Evolutionary conservation across 768 basidiomycete genomes (phyloP).

Genomic region (Sistotremastrum niveocremeum): DNA sequence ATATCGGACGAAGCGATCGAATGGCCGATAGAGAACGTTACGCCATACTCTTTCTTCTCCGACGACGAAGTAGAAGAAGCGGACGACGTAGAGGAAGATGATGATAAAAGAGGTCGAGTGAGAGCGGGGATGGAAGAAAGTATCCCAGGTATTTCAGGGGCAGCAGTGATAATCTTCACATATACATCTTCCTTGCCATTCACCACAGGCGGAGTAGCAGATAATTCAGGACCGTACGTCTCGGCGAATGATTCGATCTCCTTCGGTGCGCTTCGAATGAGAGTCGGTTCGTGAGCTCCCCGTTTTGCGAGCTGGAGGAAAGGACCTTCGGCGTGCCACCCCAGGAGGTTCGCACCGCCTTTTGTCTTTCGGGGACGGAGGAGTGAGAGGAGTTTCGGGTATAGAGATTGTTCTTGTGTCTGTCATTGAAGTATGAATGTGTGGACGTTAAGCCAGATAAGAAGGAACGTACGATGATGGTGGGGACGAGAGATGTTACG

Average conservation of each 20-base stretch:
- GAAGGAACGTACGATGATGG: constrained; percentile 46
- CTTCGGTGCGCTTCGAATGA: constrained; percentile 47
- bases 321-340: constrained; percentile 88
- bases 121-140: constrained; percentile 53
- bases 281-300: constrained; percentile 65
- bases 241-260: constrained; percentile 58
- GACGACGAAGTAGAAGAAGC: no score
- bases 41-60: constrained; percentile 32
- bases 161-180: constrained; percentile 72
- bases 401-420: constrained; percentile 69
- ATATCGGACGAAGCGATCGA: constrained; percentile 69
- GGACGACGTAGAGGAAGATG: no score
- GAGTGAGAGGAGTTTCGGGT: constrained; percentile 54
- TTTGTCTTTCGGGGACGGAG: constrained; percentile 49
- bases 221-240: constrained; percentile 56
- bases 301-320: constrained; percentile 74
- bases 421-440: constrained; percentile 15
- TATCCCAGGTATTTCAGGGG: constrained; percentile 78
- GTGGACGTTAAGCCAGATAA: constrained; percentile 1
- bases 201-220: constrained; percentile 18
- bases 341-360: constrained; percentile 57
- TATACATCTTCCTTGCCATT: constrained; percentile 44
- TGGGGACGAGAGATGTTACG: constrained; percentile 64
- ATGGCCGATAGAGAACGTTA: constrained; percentile 81
- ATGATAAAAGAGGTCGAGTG: constrained; percentile 5